phyloP scores from a whole-genome alignment of 192 early-diverging fungal species.

The Coemansia nantahalensis region DNA sequence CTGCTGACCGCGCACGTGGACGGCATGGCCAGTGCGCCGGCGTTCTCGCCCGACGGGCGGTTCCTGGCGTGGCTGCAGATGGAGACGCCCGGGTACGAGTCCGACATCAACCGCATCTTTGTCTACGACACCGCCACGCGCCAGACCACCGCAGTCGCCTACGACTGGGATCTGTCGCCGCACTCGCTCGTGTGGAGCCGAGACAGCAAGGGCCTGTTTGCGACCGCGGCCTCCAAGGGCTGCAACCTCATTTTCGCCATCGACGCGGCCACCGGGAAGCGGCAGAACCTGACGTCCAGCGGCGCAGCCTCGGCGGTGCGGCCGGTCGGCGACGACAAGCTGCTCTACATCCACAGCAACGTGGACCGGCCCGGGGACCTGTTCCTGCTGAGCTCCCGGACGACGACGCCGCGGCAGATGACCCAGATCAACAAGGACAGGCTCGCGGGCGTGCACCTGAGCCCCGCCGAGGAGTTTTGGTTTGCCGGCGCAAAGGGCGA shows the following conservation, averaged over 20 bases:
- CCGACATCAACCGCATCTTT: conserved; percentile 68
- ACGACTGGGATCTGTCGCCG: conserved; percentile 59
- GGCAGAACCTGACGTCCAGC: conserved; percentile 30
- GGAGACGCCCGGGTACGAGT: conserved; percentile 68
- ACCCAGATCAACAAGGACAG: conserved; percentile 50
- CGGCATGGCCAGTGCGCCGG: conserved; percentile 60
- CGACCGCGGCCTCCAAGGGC: conserved; percentile 62
- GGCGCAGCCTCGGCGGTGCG: conserved; percentile 16
- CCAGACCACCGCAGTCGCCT: conserved; percentile 30
- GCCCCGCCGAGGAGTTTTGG: conserved; percentile 63
- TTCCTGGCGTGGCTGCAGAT: conserved; percentile 76
- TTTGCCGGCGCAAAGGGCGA: conserved; percentile 63
- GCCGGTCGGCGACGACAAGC: conserved; percentile 16
- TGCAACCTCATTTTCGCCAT: conserved; percentile 47
- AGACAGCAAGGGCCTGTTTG: conserved; percentile 55
- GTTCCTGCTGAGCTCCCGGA: conserved; percentile 17
- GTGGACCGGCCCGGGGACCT: conserved; percentile 40
- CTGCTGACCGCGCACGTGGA: conserved; percentile 53
- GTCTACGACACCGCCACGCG: conserved; percentile 34
- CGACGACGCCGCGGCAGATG: conserved; percentile 24
- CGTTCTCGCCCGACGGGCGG: conserved; percentile 63
- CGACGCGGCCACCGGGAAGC: conserved; percentile 21
- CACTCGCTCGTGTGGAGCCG: conserved; percentile 58
- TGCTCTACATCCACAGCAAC: conserved; percentile 50
- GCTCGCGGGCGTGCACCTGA: conserved; percentile 47